phyloP scores from a whole-genome alignment of 257 asterid species.

The Gentiana macrophylla region DNA sequence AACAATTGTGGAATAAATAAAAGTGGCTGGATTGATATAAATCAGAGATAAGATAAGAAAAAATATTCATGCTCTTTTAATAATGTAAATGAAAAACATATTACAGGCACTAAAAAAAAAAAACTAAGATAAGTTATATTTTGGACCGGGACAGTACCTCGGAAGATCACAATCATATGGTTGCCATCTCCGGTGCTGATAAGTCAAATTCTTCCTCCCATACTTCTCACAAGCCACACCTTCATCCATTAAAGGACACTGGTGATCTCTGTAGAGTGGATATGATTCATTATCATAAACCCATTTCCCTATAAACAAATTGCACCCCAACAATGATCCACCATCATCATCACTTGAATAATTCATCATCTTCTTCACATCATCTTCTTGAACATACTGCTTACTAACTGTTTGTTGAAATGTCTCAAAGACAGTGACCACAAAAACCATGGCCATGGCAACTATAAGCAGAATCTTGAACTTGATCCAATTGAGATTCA shows the following conservation, averaged over 20 bases:
- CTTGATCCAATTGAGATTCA: too few species aligned
- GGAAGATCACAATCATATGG: conserved; percentile 48
- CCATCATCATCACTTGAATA: not conserved
- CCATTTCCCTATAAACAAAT: conserved; percentile 9
- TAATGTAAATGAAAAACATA: too few species aligned
- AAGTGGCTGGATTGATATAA: too few species aligned
- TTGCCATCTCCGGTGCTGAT: conserved; percentile 24
- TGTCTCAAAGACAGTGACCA: not conserved
- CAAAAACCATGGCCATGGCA: not conserved
- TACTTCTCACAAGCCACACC: conserved; percentile 2
- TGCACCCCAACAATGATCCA: not conserved
- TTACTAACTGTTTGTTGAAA: not conserved
- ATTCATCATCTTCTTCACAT: not conserved
- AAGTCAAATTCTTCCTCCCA: conserved; percentile 1
- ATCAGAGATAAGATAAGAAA: too few species aligned
- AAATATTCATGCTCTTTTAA: too few species aligned
- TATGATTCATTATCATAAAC: conserved; percentile 5
- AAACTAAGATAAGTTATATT: too few species aligned
- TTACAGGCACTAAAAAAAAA: too few species aligned
- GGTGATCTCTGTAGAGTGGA: not conserved
- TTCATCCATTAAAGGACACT: conserved; percentile 3
- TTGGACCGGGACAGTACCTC: too few species aligned
- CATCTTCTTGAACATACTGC: not conserved
- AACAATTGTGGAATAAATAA: too few species aligned
- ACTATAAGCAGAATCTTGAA: too few species aligned